A percentile compares a stretch with the other conserved stretches of the same genome.
Evolutionary conservation across 495 filamentous ascomycete genomes (phyloP).

Genomic region (Neurospora cerealis): DNA sequence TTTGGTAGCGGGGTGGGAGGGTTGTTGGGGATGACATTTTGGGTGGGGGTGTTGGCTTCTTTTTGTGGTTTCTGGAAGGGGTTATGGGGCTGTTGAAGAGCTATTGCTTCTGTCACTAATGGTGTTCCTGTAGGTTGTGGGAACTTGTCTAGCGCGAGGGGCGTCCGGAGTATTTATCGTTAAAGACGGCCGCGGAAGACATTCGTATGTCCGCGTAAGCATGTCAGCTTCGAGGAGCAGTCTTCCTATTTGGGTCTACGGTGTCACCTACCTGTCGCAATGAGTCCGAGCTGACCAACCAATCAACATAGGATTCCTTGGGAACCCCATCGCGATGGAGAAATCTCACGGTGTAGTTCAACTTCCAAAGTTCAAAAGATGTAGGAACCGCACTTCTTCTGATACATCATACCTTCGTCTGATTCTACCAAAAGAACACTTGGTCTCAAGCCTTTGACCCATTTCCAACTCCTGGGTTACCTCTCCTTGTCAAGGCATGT

Average conservation of each 20-base stretch:
- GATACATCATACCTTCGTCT: neutral
- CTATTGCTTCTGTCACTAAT: too few relatives aligned
- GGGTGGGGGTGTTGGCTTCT: neutral
- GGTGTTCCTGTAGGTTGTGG: neutral
- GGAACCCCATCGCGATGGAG: neutral
- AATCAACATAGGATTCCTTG: neutral
- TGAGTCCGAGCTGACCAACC: neutral
- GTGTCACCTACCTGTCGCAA: neutral
- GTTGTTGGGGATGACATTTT: neutral
- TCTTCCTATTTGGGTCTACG: neutral
- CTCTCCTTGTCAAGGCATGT: neutral
- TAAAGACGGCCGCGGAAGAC: neutral
- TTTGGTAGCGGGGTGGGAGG: slow-evolving; percentile 19
- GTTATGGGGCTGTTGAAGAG: neutral
- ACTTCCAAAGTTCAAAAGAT: neutral
- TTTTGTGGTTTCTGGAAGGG: neutral
- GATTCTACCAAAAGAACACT: neutral
- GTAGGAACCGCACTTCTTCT: neutral
- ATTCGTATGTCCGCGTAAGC: neutral
- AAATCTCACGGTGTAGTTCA: neutral
- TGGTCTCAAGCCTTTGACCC: neutral
- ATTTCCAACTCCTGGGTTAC: neutral
- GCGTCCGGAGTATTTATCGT: neutral
- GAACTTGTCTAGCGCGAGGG: neutral
- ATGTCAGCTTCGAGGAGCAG: neutral